Evolutionary conservation across 345 rosid species (phyloP), one percentile per base, ranked within the genome.

Genomic region (Salix caprea): DNA sequence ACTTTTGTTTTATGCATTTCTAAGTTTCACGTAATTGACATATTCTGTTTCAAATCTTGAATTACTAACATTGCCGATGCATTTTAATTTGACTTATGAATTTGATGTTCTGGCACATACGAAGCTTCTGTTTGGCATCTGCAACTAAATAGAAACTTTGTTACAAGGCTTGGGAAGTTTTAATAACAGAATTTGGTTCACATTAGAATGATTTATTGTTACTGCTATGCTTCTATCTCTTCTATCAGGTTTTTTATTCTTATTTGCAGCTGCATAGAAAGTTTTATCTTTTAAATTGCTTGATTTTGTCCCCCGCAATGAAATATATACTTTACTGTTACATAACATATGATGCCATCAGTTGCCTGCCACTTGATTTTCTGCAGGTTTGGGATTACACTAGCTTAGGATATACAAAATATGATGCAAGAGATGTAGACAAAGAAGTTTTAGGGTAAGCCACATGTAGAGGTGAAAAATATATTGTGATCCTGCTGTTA

Each of bases 341-440:
- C 73, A 65, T 67, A 21, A 28, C 12, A 37, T 23, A 18, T 71
- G 34, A 19, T 73, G 65, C 60, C 36, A 28, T 73, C 66, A 5
- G 28, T 24, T 50, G 13, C 54, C 23, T 46, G 52, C 74, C 14
- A 32, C 62, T 70, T 67, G 65, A 65, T 28, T 37, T 85, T 71
- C 52, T 82, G 65, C 79, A 93, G 99, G 98, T 93, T 44, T 93
- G 99, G 99, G 99, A 95, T 83, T 90, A 93, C 86, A 91, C 99
- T 58, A 98, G 99, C 83, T 81, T 90, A 72, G 97, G 97, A 79
- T 95, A 86, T 80, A 87, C 97, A 79, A 87, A 84, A 83, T 95
- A 93, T 78, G 80, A 82, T 86, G 94, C 99, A 65, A 90, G 85
- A 77, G 98, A 95, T 80, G 92, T 83, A 42, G 78, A 88, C 82